A percentile compares a stretch with the other conserved stretches of the same genome.
phyloP scores from a whole-genome alignment of 164 flowering plant species.

The Sextonia rubra region DNA sequence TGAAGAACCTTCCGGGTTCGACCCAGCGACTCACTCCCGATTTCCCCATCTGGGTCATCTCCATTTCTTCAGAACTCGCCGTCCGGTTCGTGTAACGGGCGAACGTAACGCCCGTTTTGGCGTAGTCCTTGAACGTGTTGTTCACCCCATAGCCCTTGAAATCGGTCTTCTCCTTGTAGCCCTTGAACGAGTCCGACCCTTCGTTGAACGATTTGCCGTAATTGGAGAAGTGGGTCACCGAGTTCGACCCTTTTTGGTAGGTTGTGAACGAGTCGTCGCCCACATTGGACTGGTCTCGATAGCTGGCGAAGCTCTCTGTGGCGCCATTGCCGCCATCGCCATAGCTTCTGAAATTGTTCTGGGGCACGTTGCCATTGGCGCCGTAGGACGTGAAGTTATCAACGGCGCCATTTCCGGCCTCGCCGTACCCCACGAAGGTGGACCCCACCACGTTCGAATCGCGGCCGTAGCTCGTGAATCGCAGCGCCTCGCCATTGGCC shows the following conservation, averaged over 20 bases:
- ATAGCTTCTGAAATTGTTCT: slow-evolving; percentile 51
- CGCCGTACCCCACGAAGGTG: slow-evolving; percentile 50
- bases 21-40: slow-evolving; percentile 33
- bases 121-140: slow-evolving; percentile 49
- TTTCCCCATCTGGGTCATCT: background rate
- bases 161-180: slow-evolving; percentile 47
- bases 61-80: background rate
- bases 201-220: slow-evolving; percentile 70
- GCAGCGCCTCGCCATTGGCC: slow-evolving; percentile 39
- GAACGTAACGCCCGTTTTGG: slow-evolving; percentile 35
- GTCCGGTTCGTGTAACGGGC: slow-evolving; percentile 26
- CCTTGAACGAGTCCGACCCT: slow-evolving; percentile 59
- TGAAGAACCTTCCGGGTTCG: slow-evolving; percentile 79
- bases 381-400: slow-evolving; percentile 60
- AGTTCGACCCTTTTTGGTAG: slow-evolving; percentile 50
- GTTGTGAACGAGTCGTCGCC: slow-evolving; percentile 68
- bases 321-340: slow-evolving; percentile 45
- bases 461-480: slow-evolving; percentile 46
- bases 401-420: slow-evolving; percentile 42
- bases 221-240: slow-evolving; percentile 43
- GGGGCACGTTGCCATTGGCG: slow-evolving; percentile 47
- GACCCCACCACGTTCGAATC: slow-evolving; percentile 51
- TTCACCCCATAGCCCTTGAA: slow-evolving; percentile 52
- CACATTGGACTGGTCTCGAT: slow-evolving; percentile 62
- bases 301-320: slow-evolving; percentile 39